Conservation (phyloP, 83 land plant genomes). For the Diphasiastrum complanatum region DNA sequence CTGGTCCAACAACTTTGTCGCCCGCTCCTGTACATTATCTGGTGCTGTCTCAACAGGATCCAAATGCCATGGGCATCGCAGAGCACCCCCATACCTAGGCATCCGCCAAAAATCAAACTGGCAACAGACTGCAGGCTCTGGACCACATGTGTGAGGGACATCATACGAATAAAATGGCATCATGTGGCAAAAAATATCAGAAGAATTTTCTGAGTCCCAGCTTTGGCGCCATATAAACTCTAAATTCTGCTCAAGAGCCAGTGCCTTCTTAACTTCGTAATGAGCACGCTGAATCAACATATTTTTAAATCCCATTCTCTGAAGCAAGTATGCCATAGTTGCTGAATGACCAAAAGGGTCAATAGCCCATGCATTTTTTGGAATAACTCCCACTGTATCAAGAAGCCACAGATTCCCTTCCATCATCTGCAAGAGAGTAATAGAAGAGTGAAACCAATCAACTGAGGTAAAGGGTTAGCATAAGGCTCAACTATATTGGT, state of each 20-base stretch:
- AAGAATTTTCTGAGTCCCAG: constrained; percentile 78
- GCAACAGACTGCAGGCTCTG: constrained; percentile 98
- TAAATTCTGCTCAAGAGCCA: constrained; percentile 66
- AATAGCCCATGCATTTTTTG: constrained; percentile 98
- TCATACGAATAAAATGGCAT: constrained; percentile 99
- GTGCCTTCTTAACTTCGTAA: constrained; percentile 91
- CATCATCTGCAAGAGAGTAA: constrained; percentile 48
- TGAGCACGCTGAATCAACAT: constrained; percentile 98
- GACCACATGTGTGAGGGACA: constrained; percentile 98
- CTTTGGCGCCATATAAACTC: constrained; percentile 95
- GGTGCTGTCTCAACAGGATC: constrained; percentile 62
- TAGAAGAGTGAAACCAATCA: no score
- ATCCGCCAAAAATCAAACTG: constrained; percentile 94
- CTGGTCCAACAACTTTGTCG: constrained; percentile 69
- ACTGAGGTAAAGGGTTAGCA: no score
- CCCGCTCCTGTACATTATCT: constrained; percentile 79
- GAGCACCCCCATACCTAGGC: constrained; percentile 55
- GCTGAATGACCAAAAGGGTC: constrained; percentile 99
- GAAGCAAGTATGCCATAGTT: constrained; percentile 96
- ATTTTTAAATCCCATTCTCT: constrained; percentile 93
- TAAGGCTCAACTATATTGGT: no score
- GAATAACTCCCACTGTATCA: constrained; percentile 73
- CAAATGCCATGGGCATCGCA: constrained; percentile 73
- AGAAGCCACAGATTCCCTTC: constrained; percentile 93
- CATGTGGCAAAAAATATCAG: constrained; percentile 98